Evolutionary conservation across 1,284 basidiomycete species (phyloP), one percentile per base, ranked within the genome.

Genomic region (Tilletia caries): DNA sequence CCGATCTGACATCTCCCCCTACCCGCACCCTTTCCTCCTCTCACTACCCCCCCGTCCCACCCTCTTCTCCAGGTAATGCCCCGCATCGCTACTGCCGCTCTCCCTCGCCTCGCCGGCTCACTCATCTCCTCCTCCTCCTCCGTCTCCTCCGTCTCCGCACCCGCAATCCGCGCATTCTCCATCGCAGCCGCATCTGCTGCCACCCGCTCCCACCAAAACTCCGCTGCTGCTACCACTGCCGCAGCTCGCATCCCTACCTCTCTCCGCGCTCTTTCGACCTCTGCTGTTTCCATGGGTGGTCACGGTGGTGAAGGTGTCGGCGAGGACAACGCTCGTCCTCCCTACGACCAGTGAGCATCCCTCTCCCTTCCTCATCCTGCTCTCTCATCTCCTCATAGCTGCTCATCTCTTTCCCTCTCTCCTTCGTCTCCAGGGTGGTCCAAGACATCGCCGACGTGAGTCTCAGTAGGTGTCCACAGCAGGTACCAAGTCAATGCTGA

Each of bases 271-370:
- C 77, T 79, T 69, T 75, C 76, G 48, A 75, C 77, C 62, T 78
- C 78, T 20, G 67, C 74, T 66, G 66, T 66, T 25, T 43, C 67
- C 18, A 72, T 72, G 74, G 74, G 67, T n/a, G 70, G 64, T 27
- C 54, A 60, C 54, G 23, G 25, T 32, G 75, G 73, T 52, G 71
- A 64, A 33, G 70, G 65, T 33, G 37, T 67, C 60, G 81, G 81
- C 15, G 81, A 82, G 69, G 73, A 76, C 75, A 82, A 82, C 65
- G 79, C 73, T 67, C 80, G 81, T 34, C 80, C 81, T 41, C 73
- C 75, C 25, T 74, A 77, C 58, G 81, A 82, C 68, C 72, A 76
- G 73, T 74, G 54, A 71, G 72, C 37, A 15, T 70, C 46, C 68
- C 66, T 25, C n/a, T 43, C 44, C 23, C 70, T 54, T n/a, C 27